Evolutionary conservation across 441 rosid genomes (phyloP).

Genomic region (Pelargonium hybrid): DNA sequence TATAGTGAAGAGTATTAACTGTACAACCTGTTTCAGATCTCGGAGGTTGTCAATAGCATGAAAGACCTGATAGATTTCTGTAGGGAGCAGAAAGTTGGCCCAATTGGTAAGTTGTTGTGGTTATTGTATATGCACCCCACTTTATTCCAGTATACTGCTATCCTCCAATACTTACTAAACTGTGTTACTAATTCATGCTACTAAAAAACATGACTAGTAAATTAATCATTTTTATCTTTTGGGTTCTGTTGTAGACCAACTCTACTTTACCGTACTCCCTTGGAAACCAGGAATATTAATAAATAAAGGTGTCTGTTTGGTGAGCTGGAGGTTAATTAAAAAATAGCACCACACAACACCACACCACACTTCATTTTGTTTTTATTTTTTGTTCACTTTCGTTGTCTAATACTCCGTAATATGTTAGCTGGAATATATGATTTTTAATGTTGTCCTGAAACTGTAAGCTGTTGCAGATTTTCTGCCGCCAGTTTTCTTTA

Average conservation of each 20-base stretch:
- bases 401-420: neutral
- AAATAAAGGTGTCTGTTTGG: neutral
- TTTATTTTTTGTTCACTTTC: neutral
- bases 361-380: neutral
- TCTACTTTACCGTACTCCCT: no score
- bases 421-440: neutral
- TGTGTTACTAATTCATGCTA: no score
- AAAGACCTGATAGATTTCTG: conserved; percentile 90
- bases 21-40: conserved; percentile 43
- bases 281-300: neutral
- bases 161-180: no score
- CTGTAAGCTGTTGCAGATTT: neutral
- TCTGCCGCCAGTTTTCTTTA: no score
- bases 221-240: no score
- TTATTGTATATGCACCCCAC: neutral
- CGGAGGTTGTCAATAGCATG: conserved; percentile 99
- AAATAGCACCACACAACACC: neutral
- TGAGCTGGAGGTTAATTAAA: neutral
- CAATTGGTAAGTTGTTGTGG: conserved; percentile 48
- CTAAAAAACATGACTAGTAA: no score
- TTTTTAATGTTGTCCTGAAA: neutral
- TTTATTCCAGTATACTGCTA: neutral
- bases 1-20: neutral
- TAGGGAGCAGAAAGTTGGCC: conserved; percentile 69
- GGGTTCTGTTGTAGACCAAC: no score